Evolutionary conservation across 257 asterid species (phyloP).

Genomic region (Solanum arcanum): DNA sequence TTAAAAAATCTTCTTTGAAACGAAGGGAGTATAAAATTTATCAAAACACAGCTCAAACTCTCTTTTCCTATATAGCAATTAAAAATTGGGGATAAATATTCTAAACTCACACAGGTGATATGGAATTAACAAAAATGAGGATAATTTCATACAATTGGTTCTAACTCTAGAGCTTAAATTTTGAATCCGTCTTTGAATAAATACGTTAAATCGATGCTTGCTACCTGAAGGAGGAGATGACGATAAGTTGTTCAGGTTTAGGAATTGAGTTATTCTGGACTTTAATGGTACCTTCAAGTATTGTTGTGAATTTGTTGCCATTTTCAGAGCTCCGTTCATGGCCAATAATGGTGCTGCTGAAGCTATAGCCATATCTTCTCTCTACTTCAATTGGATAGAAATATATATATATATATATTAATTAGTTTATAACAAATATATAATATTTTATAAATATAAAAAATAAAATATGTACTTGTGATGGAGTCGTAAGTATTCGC

Average conservation of each 20-base stretch:
- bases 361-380: neutral
- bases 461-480: no score
- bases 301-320: slow-evolving; percentile 51
- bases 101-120: no score
- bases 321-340: slow-evolving; percentile 41
- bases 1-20: no score
- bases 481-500: no score
- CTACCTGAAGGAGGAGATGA: slow-evolving; percentile 93
- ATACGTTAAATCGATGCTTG: neutral
- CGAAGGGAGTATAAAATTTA: no score
- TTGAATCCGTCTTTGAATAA: neutral
- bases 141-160: neutral
- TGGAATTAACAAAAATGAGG: no score
- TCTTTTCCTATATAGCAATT: no score
- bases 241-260: slow-evolving; percentile 61
- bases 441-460: no score
- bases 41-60: neutral
- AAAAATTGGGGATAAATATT: no score
- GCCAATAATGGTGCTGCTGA: slow-evolving; percentile 40
- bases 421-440: no score
- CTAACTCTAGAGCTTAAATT: neutral
- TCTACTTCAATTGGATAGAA: neutral
- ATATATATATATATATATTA: no score
- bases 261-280: slow-evolving; percentile 78
- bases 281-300: slow-evolving; percentile 64